Percentiles rank a stretch among this genome's conserved stretches.
Conservation (phyloP, 73 alveolate genomes). For the Paramecium sexaurelia region DNA sequence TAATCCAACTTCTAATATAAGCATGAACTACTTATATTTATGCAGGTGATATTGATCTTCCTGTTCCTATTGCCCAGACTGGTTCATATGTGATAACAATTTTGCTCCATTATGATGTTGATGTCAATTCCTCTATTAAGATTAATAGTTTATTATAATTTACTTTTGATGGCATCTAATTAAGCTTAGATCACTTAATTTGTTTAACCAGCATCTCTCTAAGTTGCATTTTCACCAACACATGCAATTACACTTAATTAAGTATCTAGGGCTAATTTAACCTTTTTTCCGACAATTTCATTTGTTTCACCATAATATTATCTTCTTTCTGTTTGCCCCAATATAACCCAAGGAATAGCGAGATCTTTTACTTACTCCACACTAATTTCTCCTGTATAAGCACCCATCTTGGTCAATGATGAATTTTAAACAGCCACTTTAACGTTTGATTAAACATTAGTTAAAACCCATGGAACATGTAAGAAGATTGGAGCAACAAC, state of each 20-base stretch:
- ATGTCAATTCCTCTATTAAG: conserved; percentile 52
- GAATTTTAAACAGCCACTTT: conserved; percentile 87
- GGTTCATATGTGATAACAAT: conserved; percentile 99
- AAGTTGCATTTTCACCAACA: conserved; percentile 96
- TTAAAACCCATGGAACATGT: conserved; percentile 74
- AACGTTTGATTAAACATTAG: conserved; percentile 67
- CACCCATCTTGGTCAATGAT: conserved; percentile 91
- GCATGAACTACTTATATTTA: conserved; percentile 97
- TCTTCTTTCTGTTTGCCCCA: conserved; percentile 99
- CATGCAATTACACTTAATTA: conserved; percentile 85
- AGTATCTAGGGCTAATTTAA: conserved; percentile 85
- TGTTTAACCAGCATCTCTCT: conserved; percentile 92
- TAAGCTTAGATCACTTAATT: conserved; percentile 84
- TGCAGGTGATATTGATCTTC: conserved; percentile 97
- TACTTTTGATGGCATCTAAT: conserved; percentile 87
- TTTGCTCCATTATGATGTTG: conserved; percentile 91
- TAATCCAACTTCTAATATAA: conserved; percentile 88
- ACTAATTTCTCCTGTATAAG: conserved; percentile 98
- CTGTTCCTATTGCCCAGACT: conserved; percentile 99
- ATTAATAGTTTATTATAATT: background rate
- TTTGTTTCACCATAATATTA: conserved; percentile 90
- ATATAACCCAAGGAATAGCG: conserved; percentile 91
- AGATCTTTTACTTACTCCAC: conserved; percentile 95
- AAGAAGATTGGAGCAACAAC: conserved; percentile 81
- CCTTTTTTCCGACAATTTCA: conserved; percentile 95